phyloP scores from a whole-genome alignment of 106 monocot genomes.

The Platanthera guangdongensis region DNA sequence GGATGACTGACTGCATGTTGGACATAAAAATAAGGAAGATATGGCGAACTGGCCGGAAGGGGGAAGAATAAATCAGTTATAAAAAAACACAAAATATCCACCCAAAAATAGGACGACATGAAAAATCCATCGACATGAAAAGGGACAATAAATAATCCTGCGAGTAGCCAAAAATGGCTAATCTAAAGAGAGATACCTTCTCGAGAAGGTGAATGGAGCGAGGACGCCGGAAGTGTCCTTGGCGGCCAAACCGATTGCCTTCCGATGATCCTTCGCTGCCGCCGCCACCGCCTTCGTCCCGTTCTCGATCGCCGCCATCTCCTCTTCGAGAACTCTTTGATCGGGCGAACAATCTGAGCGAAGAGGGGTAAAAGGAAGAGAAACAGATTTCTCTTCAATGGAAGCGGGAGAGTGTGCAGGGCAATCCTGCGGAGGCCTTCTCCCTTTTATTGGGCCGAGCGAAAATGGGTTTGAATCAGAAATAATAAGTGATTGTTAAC shows the following conservation, averaged over 20 bases:
- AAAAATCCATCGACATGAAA: background rate
- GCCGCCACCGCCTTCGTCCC: background rate
- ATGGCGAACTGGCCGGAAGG: background rate
- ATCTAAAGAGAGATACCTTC: constrained; percentile 27
- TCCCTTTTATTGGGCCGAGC: too few relatives aligned
- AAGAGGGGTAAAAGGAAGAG: too few relatives aligned
- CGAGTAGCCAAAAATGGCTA: background rate
- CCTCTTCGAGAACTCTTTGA: background rate
- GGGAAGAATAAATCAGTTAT: background rate
- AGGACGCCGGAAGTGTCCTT: constrained; percentile 46
- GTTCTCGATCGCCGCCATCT: background rate
- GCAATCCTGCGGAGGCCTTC: too few relatives aligned
- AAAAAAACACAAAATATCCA: background rate
- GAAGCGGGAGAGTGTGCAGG: too few relatives aligned
- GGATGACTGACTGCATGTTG: background rate
- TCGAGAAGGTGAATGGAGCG: constrained; percentile 49
- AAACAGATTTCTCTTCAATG: too few relatives aligned
- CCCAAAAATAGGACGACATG: too few relatives aligned
- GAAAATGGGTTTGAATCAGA: too few relatives aligned
- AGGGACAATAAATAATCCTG: background rate
- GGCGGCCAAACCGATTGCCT: constrained; percentile 61
- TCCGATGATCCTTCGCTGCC: constrained; percentile 14
- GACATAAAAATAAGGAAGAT: background rate
- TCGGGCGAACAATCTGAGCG: too few relatives aligned
- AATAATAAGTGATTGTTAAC: too few relatives aligned